A percentile compares a stretch with the other conserved stretches of the same genome.
Conservation (phyloP, 768 basidiomycete species). For the Serendipita sp. region DNA sequence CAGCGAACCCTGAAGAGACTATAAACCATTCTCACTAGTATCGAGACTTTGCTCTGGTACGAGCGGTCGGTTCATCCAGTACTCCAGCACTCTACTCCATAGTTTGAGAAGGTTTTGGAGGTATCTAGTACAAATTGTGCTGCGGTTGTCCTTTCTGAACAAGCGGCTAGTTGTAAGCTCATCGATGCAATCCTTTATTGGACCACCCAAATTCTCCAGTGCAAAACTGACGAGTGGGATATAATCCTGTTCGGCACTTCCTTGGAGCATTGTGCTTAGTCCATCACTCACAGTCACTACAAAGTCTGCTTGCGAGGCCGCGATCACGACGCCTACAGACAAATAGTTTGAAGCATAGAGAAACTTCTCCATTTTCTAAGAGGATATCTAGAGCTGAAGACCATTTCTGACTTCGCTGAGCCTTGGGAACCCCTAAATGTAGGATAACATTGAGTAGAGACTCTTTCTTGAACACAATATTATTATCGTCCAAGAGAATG, state of each 20-base stretch:
- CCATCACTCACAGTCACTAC: not conserved
- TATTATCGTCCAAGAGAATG: not conserved
- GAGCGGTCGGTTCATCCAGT: not conserved
- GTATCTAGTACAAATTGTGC: not conserved
- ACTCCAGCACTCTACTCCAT: not conserved
- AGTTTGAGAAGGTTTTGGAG: not conserved
- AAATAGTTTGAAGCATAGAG: not conserved
- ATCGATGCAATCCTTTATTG: not conserved
- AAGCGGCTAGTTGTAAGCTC: not conserved
- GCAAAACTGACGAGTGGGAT: not conserved
- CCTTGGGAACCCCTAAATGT: not conserved
- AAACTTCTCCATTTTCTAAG: not conserved
- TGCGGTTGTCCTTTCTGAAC: not conserved
- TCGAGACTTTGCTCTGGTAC: too few relatives aligned
- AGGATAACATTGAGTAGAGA: not conserved
- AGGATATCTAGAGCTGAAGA: not conserved
- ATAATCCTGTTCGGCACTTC: not conserved
- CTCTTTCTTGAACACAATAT: not conserved
- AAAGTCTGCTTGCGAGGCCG: not conserved
- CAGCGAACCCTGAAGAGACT: too few relatives aligned
- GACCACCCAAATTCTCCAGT: not conserved
- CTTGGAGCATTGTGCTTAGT: not conserved
- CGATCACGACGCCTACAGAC: not conserved
- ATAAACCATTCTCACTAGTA: too few relatives aligned
- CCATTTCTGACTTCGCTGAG: not conserved